Base-by-base conservation (phyloP, 2,329 filamentous ascomycete species). In the Didymella glomerata region DNA sequence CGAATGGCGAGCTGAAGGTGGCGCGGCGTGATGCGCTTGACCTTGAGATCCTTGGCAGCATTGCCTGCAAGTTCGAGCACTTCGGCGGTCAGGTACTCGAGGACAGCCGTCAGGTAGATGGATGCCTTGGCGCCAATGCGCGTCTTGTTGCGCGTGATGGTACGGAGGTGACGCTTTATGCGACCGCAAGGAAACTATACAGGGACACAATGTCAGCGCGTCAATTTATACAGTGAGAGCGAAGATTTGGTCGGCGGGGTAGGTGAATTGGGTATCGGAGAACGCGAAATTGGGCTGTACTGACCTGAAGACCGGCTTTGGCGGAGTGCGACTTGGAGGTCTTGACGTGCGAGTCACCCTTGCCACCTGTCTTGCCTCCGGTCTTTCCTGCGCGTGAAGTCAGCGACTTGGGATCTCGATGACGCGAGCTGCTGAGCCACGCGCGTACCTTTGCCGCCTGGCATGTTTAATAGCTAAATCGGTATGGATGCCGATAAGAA, bases 111-210 rank as follows among this genome's bases (percentile, higher is more conserved):
- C 64, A 98, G 92, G 78, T 99, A 99, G 73, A 99, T 95, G 68
- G 95, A 93, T 66, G 95, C 95, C 85, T 98, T 98, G 76, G 94
- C 95, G 73, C 95, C 95, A 69, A 99, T 96, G 81, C 95, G 94
- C 92, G 97, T 98, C 86, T 98, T 98, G 83, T 97, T 96, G 79
- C 98, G 95, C 48, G 95, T 98, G 83, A 97, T 97, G 81, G 92
- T 93, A 88, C 98, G 97, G 78, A 99, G 86, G 84, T 98, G 98
- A 84, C 95, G 93, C 90, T 99, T 99, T 82, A 99, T 95, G 90
- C 95, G 95, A 82, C 95, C 95, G 79, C 95, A 99, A 63, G 95
- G 95, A 80, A 99, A 99, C 95, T 99, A 77, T 60, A 67, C 32
- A 67, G 67, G 55, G 52, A 60, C 11, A 28, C 27, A 27, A 60